These are phyloP conservation scores for Hordeum pubiflorum DNA, from an alignment of 202 grass and related monocot genomes.

Conservation along the genomic window DNA sequence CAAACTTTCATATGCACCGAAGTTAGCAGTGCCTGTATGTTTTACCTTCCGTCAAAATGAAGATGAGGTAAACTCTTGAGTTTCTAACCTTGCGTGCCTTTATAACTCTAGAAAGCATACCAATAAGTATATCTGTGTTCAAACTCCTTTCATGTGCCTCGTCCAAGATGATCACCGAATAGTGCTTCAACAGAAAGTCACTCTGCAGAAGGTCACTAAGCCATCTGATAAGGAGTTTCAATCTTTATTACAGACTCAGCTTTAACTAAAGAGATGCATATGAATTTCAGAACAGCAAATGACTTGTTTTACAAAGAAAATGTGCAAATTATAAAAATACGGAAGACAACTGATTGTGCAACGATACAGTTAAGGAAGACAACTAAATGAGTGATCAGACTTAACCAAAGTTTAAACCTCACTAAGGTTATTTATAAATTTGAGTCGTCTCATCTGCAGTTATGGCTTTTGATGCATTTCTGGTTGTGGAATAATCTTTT, in stretches of 20 bases:
- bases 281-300: conserved; percentile 4
- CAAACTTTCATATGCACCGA: conserved; percentile 39
- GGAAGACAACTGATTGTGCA: neutral
- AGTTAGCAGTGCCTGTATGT: conserved; percentile 11
- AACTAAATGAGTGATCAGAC: neutral
- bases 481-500: neutral
- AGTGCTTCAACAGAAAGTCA: conserved; percentile 70
- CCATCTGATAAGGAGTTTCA: conserved; percentile 25
- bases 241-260: neutral
- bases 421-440: neutral
- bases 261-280: neutral
- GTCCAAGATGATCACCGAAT: conserved; percentile 95
- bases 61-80: conserved; percentile 17
- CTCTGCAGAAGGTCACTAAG: conserved; percentile 41
- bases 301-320: too few species aligned
- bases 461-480: neutral
- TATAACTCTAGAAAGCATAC: conserved; percentile 94
- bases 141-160: conserved; percentile 99
- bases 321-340: neutral
- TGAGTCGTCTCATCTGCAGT: neutral
- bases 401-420: neutral
- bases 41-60: conserved; percentile 17
- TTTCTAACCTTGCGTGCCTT: conserved; percentile 70
- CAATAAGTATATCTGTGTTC: conserved; percentile 96
- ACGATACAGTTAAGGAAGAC: neutral